Evolutionary conservation across 2,329 filamentous ascomycete species (phyloP).

Genomic region (Thielaviopsis ethacetica): DNA sequence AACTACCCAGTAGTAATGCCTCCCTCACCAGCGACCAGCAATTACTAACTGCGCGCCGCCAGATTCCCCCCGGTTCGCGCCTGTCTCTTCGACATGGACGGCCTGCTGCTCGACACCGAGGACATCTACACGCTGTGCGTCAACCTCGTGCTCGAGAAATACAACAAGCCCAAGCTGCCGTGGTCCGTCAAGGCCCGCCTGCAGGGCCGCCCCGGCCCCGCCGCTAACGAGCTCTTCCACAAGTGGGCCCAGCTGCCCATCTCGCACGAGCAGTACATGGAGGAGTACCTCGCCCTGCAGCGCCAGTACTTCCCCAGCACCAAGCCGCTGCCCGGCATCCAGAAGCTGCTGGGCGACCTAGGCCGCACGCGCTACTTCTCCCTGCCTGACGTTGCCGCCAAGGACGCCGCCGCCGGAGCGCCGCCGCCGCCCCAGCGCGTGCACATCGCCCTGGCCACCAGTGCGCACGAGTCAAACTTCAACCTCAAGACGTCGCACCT

Average conservation of each 20-base stretch:
- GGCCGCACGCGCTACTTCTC: slow-evolving; percentile 35
- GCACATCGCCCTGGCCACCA: slow-evolving; percentile 77
- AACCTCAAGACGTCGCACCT: slow-evolving; percentile 56
- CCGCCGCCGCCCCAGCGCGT: slow-evolving; percentile 25
- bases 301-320: slow-evolving; percentile 53
- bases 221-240: slow-evolving; percentile 40
- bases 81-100: slow-evolving; percentile 98
- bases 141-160: slow-evolving; percentile 64
- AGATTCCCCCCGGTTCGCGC: slow-evolving; percentile 70
- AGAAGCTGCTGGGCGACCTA: slow-evolving; percentile 47
- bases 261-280: slow-evolving; percentile 46
- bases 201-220: slow-evolving; percentile 39
- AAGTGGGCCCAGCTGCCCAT: slow-evolving; percentile 81
- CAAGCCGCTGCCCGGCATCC: slow-evolving; percentile 66
- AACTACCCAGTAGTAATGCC: not conserved
- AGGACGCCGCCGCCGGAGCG: slow-evolving; percentile 11
- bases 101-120: slow-evolving; percentile 84
- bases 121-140: slow-evolving; percentile 73
- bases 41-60: slow-evolving; percentile 3
- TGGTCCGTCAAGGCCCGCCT: slow-evolving; percentile 91
- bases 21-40: no score
- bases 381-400: slow-evolving; percentile 15
- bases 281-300: slow-evolving; percentile 47
- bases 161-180: slow-evolving; percentile 58
- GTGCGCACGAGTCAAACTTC: slow-evolving; percentile 56